These are phyloP conservation scores for Paramecium sonneborni DNA, from an alignment of 73 alveolate species.

Conservation along the genomic window DNA sequence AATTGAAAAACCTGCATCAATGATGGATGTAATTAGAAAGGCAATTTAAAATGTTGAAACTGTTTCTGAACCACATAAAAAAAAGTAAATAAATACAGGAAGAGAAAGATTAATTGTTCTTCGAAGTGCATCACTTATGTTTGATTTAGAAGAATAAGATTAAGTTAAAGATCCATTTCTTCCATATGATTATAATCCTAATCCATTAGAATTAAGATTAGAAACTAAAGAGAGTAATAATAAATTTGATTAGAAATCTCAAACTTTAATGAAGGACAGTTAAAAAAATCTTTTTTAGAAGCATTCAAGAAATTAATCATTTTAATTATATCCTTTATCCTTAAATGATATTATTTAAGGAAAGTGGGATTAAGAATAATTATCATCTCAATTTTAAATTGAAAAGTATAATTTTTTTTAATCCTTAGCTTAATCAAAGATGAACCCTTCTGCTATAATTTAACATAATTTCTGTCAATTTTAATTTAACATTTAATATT, in stretches of 20 bases:
- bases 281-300: background rate
- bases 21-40: slow-evolving; percentile 32
- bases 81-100: background rate
- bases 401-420: background rate
- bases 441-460: background rate
- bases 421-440: background rate
- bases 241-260: slow-evolving; percentile 5
- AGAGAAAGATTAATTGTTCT: slow-evolving; percentile 30
- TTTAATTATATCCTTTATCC: slow-evolving; percentile 40
- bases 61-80: background rate
- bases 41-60: slow-evolving; percentile 12
- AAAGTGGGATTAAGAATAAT: background rate
- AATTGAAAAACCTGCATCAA: background rate
- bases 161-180: background rate
- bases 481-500: background rate
- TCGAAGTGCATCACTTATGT: slow-evolving; percentile 38
- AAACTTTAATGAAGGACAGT: background rate
- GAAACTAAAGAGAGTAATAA: slow-evolving; percentile 1
- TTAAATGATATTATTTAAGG: background rate
- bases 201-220: slow-evolving; percentile 16
- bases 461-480: background rate
- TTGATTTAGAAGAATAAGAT: slow-evolving; percentile 23
- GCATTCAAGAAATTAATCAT: background rate
- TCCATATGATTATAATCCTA: slow-evolving; percentile 1
- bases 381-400: background rate